Evolutionary conservation across 768 basidiomycete species (phyloP).

Genomic region (Lentinula edodes): DNA sequence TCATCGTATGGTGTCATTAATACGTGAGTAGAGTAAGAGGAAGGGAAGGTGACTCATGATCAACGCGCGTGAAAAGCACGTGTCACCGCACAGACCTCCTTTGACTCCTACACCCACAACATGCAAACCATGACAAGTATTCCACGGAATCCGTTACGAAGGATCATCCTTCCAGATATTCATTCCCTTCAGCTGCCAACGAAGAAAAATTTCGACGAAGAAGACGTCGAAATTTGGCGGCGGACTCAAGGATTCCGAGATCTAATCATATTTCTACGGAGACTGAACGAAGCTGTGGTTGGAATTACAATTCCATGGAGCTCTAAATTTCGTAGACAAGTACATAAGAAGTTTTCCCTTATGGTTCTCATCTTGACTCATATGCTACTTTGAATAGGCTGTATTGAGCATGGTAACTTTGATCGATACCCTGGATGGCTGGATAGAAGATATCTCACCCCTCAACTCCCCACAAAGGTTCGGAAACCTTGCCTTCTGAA

Average conservation of each 20-base stretch:
- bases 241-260: conserved; percentile 64
- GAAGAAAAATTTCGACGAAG: conserved; percentile 62
- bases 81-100: background rate
- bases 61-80: background rate
- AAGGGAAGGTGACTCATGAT: conserved; percentile 1
- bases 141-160: conserved; percentile 18
- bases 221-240: conserved; percentile 69
- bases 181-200: conserved; percentile 25
- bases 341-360: conserved; percentile 15
- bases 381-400: conserved; percentile 28
- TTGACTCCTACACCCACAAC: no score
- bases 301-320: conserved; percentile 51
- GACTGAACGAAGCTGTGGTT: conserved; percentile 73
- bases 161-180: conserved; percentile 16
- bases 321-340: conserved; percentile 26
- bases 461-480: conserved; percentile 74
- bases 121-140: background rate
- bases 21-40: background rate
- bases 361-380: background rate
- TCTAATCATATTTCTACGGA: conserved; percentile 68
- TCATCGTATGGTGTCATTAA: conserved; percentile 69
- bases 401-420: conserved; percentile 44
- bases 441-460: conserved; percentile 82
- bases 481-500: conserved; percentile 87
- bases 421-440: conserved; percentile 59